Base-by-base conservation (phyloP, 768 basidiomycete genomes). In the Phlebiopsis gigantea region DNA sequence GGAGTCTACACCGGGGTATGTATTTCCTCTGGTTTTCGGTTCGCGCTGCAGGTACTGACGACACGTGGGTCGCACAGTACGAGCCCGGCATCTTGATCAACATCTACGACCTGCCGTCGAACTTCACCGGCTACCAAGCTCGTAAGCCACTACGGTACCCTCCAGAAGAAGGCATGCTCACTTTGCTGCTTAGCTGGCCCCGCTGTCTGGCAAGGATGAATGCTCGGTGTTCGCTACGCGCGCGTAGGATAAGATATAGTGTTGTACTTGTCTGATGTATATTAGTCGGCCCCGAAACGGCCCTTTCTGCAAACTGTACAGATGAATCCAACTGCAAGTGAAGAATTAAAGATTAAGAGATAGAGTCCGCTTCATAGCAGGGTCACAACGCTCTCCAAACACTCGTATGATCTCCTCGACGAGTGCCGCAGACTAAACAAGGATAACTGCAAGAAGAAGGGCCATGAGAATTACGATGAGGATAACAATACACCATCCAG, bases 401-500 rank as follows among this genome's bases (percentile, higher is more conserved):
- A n/a, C n/a, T n/a, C n/a, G n/a, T n/a, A n/a, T n/a, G n/a, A n/a
- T n/a, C n/a, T n/a, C n/a, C n/a, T n/a, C n/a, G n/a, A n/a, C n/a
- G n/a, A n/a, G n/a, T 45, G 4, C 44, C 24, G 15, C 15, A 25
- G 21, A 25, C 44, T 25, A 19, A 21, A 92, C 68, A 45, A 97
- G 73, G 30, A 98, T 88, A 44, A 93, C 90, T 5, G 85, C 81
- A 29, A 94, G 69, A 10, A 98, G 76, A 21, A 98, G 76, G 26
- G 86, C 76, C 70, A 85, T 74, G 1, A 98, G 77, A 21, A 98
- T 77, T 34, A 93, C 77, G 41, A 92, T 90, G 28, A 98, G 77
- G 54, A 95, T 83, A 29, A 85, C 77, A 53, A 98, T 88, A 68
- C 91, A 93, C 87, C 90, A 97, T 29, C 90, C 89, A 31, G 90